Percentiles rank a stretch among this genome's conserved stretches.
Evolutionary conservation across 108 stramenopile species (phyloP).

Genomic region (Pseudonitzschia multistriata): DNA sequence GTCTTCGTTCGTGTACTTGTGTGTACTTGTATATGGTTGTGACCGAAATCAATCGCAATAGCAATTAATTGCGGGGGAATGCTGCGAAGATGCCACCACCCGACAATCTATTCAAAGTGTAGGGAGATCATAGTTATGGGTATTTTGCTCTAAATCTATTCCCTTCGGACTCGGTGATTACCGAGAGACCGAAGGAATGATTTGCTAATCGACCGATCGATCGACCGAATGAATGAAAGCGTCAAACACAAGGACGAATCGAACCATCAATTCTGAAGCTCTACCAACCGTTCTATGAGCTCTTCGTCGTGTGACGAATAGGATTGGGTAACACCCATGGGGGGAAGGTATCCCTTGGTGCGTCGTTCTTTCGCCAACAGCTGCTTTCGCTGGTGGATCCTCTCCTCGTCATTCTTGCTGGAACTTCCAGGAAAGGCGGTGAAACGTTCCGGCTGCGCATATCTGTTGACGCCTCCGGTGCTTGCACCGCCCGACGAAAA

Average conservation of each 20-base stretch:
- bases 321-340: not conserved
- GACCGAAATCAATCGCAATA: no score
- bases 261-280: conserved; percentile 10
- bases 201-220: no score
- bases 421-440: not conserved
- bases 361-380: not conserved
- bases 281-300: conserved; percentile 5
- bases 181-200: no score
- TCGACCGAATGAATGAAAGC: no score
- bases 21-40: no score
- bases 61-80: no score
- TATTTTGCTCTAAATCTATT: no score
- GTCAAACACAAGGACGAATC: not conserved
- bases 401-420: not conserved
- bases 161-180: no score
- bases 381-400: not conserved
- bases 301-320: conserved; percentile 2
- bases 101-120: no score
- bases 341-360: not conserved
- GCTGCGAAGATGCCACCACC: no score
- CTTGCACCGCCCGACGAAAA: not conserved
- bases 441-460: not conserved
- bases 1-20: no score
- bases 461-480: not conserved
- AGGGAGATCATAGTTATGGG: no score